These are phyloP conservation scores for Phialophora expanda DNA, from an alignment of 2,329 filamentous ascomycete species.

Conservation along the genomic window DNA sequence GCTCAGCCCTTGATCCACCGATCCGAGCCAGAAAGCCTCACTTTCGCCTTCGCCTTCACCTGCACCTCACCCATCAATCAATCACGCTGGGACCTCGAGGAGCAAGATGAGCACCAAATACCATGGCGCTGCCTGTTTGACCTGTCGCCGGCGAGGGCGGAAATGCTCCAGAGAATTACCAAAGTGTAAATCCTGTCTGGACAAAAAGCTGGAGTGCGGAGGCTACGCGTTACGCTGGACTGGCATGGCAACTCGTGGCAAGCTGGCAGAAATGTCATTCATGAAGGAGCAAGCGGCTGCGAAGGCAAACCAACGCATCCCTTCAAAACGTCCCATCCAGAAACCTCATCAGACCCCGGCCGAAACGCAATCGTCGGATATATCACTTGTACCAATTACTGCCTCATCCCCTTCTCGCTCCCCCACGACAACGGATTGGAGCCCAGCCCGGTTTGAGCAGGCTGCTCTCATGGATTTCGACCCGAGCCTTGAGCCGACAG, in stretches of 20 bases:
- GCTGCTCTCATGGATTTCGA: background rate
- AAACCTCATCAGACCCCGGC: background rate
- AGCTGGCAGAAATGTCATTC: slow-evolving; percentile 14
- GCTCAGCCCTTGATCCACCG: too few species aligned
- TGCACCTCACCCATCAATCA: too few species aligned
- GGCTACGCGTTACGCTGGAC: slow-evolving; percentile 21
- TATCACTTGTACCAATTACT: too few species aligned
- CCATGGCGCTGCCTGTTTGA: slow-evolving; percentile 24
- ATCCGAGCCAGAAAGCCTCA: too few species aligned
- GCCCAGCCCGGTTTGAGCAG: background rate
- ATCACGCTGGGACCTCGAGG: background rate
- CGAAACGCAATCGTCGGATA: too few species aligned
- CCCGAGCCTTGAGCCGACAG: too few species aligned
- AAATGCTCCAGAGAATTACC: slow-evolving; percentile 21
- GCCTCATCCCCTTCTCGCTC: too few species aligned
- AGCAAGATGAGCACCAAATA: slow-evolving; percentile 10
- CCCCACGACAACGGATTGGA: background rate
- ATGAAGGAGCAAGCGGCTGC: background rate
- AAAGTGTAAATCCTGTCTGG: slow-evolving; percentile 13
- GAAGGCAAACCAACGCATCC: background rate
- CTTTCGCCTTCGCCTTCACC: too few species aligned
- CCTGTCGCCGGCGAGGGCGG: slow-evolving; percentile 23
- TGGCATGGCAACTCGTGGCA: slow-evolving; percentile 20
- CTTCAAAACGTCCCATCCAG: background rate
- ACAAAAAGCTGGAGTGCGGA: slow-evolving; percentile 20